phyloP scores from a whole-genome alignment of 75 land plant species.

The Picea glauca region DNA sequence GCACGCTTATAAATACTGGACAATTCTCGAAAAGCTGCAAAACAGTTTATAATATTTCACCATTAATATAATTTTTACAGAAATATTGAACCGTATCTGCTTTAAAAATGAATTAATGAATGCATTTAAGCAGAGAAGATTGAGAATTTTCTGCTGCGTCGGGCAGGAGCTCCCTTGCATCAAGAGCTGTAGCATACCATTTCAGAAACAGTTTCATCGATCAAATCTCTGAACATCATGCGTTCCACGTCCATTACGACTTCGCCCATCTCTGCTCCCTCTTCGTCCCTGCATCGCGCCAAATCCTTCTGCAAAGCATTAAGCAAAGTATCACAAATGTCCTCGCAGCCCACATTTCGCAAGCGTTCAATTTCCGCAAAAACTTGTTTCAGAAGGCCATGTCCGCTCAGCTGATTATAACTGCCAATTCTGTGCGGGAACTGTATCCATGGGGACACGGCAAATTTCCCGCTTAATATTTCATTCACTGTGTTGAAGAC shows the following conservation, averaged over 20 bases:
- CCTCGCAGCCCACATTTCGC: slow-evolving; percentile 25
- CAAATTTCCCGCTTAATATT: slow-evolving; percentile 37
- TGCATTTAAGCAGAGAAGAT: too few species aligned
- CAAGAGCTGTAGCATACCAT: too few species aligned
- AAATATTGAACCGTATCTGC: too few species aligned
- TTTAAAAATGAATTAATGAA: too few species aligned
- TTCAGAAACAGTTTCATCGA: slow-evolving; percentile 64
- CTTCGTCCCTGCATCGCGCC: slow-evolving; percentile 20
- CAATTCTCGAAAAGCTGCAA: too few species aligned
- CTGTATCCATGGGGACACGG: slow-evolving; percentile 27
- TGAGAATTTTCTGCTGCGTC: too few species aligned
- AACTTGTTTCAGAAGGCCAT: slow-evolving; percentile 21
- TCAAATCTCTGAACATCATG: slow-evolving; percentile 71
- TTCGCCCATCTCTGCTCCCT: slow-evolving; percentile 44
- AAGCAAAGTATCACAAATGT: slow-evolving; percentile 36
- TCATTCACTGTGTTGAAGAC: slow-evolving; percentile 71
- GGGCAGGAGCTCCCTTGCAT: too few species aligned
- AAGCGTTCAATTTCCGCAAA: slow-evolving; percentile 38
- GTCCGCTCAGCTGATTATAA: slow-evolving; percentile 1
- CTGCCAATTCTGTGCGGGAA: neutral
- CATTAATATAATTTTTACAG: too few species aligned
- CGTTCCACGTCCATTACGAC: slow-evolving; percentile 65
- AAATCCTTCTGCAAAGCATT: slow-evolving; percentile 57
- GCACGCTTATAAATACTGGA: too few species aligned
- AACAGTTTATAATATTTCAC: too few species aligned